Evolutionary conservation across 1,284 basidiomycete species (phyloP).

Genomic region (Moniliophthora roreri): DNA sequence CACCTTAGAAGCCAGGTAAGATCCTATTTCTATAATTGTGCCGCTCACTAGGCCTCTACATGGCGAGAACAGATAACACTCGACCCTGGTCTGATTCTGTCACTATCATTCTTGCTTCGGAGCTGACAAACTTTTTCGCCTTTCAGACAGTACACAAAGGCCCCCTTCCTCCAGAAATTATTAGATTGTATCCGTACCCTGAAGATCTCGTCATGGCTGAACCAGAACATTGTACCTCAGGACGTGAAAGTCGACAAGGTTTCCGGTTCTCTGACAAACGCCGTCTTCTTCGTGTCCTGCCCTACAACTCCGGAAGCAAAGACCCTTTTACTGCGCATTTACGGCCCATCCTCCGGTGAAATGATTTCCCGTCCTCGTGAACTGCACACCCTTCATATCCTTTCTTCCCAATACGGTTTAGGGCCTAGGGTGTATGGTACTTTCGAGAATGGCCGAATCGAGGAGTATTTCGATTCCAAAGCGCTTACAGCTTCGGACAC

Average conservation of each 20-base stretch:
- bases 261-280: conserved; percentile 91
- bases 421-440: conserved; percentile 93
- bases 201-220: conserved; percentile 58
- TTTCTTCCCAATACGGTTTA: conserved; percentile 84
- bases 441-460: conserved; percentile 89
- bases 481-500: conserved; percentile 78
- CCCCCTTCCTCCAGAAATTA: conserved; percentile 57
- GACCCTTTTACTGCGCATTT: conserved; percentile 85
- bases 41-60: conserved; percentile 4
- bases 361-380: conserved; percentile 87
- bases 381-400: conserved; percentile 82
- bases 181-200: conserved; percentile 55
- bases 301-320: conserved; percentile 48
- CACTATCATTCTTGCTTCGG: conserved; percentile 17
- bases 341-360: conserved; percentile 82
- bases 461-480: conserved; percentile 90
- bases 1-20: conserved; percentile 75
- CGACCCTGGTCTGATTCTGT: conserved; percentile 35
- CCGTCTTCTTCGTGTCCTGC: conserved; percentile 89
- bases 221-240: conserved; percentile 42
- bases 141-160: conserved; percentile 66
- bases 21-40: conserved; percentile 9
- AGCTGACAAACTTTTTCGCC: conserved; percentile 19
- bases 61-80: conserved; percentile 20
- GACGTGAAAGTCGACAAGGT: conserved; percentile 73